Evolutionary conservation across 139 green algal species (phyloP), one percentile per base, ranked within the genome.

Genomic region (Volvox africanus): DNA sequence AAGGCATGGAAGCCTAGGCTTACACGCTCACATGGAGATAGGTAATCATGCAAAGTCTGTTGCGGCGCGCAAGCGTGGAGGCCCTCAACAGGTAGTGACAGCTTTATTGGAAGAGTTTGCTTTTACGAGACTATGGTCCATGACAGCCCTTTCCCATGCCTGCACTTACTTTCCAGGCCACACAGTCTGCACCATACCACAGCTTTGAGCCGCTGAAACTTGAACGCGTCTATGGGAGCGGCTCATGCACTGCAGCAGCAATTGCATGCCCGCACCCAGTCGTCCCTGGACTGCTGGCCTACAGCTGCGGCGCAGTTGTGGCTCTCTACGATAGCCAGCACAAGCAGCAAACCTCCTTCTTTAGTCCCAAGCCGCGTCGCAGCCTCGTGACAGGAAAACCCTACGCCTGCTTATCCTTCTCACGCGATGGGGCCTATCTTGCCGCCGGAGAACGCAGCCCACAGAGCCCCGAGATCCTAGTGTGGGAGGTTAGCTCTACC

Each of bases 371-470:
- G 61, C 82, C 35, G 2, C 36, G 35, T 1, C 67, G 80, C 33
- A 22, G 36, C 61, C 35, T 28, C 36, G 24, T 76, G 61, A 71
- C 81, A 1, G 61, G 77, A 37, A 82, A 91, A 6, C 90, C 82
- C 0, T 78, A 93, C 37, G 30, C 44, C 9, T 93, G 88, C 79
- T 1, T 95, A 1, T 78, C 89, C 2, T 94, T 92, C 87, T 93
- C 90, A 0, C 50, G 20, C 0, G 83, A 92, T 50, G 92, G 92
- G 2, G 37, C 67, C 2, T 84, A 93, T 78, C n/a, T 96, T 11
- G 93, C 92, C 16, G 93, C 92, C 24, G 94, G 94, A 12, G 94
- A 96, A 71, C 61, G 61, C 26, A 89, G 88, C 16, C 32, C 22
- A 0, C 71, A 55, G 33, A 79, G 75, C 5, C 67, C 94, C 1